Evolutionary conservation across 2,329 filamentous ascomycete species (phyloP).

Genomic region (Ceratocystis cubensis): DNA sequence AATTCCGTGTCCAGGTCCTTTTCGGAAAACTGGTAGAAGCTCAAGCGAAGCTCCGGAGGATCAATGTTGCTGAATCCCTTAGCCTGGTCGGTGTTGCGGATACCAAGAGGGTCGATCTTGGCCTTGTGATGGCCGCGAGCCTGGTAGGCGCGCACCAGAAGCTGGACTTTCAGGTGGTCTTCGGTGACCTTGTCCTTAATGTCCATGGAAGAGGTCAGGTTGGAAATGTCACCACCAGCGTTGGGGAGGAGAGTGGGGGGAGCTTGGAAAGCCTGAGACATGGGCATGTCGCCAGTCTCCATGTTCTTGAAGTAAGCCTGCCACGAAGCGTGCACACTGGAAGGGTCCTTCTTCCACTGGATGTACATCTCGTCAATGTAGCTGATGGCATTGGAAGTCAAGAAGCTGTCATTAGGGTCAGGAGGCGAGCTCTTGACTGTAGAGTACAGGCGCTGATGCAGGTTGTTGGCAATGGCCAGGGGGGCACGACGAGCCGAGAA

Average conservation of each 20-base stretch:
- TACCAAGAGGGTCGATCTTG: constrained; percentile 89
- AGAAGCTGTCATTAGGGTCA: constrained; percentile 89
- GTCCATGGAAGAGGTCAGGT: constrained; percentile 56
- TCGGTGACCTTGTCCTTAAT: constrained; percentile 76
- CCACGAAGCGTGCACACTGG: constrained; percentile 95
- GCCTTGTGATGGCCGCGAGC: constrained; percentile 97
- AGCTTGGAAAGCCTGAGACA: constrained; percentile 91
- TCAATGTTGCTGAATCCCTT: constrained; percentile 74
- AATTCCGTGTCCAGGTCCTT: constrained; percentile 89
- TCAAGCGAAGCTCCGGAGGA: constrained; percentile 83
- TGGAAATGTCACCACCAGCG: constrained; percentile 64
- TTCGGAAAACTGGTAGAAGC: constrained; percentile 91
- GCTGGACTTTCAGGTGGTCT: constrained; percentile 85
- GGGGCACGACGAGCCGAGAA: constrained; percentile 36
- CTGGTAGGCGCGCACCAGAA: constrained; percentile 94
- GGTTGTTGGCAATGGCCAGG: constrained; percentile 33
- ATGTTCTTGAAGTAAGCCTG: constrained; percentile 99
- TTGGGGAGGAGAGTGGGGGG: constrained; percentile 82
- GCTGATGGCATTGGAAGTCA: constrained; percentile 92
- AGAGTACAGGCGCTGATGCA: constrained; percentile 40
- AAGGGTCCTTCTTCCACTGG: constrained; percentile 87
- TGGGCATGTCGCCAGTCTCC: constrained; percentile 95
- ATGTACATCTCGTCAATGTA: constrained; percentile 99
- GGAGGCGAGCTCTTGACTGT: constrained; percentile 41
- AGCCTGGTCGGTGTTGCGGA: constrained; percentile 59